phyloP scores from a whole-genome alignment of 2,329 filamentous ascomycete species.

The Fusarium sp. region DNA sequence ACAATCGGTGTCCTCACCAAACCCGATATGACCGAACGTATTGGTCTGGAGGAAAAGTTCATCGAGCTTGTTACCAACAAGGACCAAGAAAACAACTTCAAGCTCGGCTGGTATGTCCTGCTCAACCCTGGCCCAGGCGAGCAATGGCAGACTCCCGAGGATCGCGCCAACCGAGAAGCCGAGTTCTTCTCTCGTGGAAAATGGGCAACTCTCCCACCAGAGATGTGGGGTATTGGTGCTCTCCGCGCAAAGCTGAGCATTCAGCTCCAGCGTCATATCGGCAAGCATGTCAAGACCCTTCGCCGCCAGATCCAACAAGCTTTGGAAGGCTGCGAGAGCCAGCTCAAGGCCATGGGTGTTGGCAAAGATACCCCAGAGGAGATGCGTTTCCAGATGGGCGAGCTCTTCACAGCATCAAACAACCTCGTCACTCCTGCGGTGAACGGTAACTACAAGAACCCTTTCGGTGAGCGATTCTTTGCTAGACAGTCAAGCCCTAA shows the following conservation, averaged over 20 bases:
- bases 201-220: constrained; percentile 57
- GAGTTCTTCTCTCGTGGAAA: constrained; percentile 61
- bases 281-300: constrained; percentile 60
- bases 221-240: constrained; percentile 58
- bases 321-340: constrained; percentile 57
- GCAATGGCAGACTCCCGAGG: constrained; percentile 53
- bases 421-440: constrained; percentile 64
- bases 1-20: constrained; percentile 64
- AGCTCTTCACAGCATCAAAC: constrained; percentile 62
- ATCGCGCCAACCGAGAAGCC: constrained; percentile 54
- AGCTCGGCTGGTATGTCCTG: constrained; percentile 62
- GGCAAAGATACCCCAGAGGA: constrained; percentile 63
- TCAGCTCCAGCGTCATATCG: constrained; percentile 62
- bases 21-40: constrained; percentile 62
- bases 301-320: constrained; percentile 61
- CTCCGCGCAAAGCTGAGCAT: constrained; percentile 59
- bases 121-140: constrained; percentile 60
- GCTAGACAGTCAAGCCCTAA: constrained; percentile 58
- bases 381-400: constrained; percentile 63
- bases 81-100: constrained; percentile 60
- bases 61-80: constrained; percentile 62
- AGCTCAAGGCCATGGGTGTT: constrained; percentile 60
- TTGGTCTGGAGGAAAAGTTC: constrained; percentile 63
- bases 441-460: constrained; percentile 65
- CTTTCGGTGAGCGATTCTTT: constrained; percentile 61